Evolutionary conservation across 192 early-diverging fungal genomes (phyloP), one percentile per base, ranked within the genome.

Genomic region (Umbelopsis sp.): DNA sequence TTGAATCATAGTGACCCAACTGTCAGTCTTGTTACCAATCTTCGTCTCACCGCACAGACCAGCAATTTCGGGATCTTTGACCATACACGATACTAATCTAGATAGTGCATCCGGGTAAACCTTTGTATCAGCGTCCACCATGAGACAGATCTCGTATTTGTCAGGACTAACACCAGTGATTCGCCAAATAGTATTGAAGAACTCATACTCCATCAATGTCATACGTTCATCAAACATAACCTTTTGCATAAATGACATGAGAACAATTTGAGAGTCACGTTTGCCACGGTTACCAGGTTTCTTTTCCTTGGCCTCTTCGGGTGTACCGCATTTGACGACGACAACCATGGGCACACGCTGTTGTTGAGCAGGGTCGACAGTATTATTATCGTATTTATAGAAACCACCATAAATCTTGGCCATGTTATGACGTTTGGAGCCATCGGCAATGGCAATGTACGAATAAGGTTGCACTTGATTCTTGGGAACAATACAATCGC

Each of bases 21-120:
- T 86, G 68, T 91, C 87, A 3, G 81, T 82, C 85, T 95, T 95
- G 88, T 98, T 98, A 50, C 86, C 91, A 77, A 98, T 95, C 80
- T 94, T 86, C 24, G 96, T 97, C 80, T 98, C 96, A 71, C 96
- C 95, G 80, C 96, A 97, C 53, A 97, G 81, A 11, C 96, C 96
- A 87, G 94, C 93, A 69, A 98, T 91, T 29, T 83, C 78, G 45
- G 83, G 83, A 83, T 98, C 95, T 66, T 91, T 91, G 66, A 86
- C 86, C 90, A 97, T 93, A 50, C 88, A 89, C 45, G 86, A 83
- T 53, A 96, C 89, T 85, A 98, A 89, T 54, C 90, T 82, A 16
- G 77, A 81, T 65, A 96, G 74, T n/a, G 91, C 87, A 73, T 91
- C 88, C 7, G 84, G 83, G 21, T 88, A 84, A 24, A 95, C 88